Base-by-base conservation (phyloP, 306 rosid species). In the Lotus japonicus region DNA sequence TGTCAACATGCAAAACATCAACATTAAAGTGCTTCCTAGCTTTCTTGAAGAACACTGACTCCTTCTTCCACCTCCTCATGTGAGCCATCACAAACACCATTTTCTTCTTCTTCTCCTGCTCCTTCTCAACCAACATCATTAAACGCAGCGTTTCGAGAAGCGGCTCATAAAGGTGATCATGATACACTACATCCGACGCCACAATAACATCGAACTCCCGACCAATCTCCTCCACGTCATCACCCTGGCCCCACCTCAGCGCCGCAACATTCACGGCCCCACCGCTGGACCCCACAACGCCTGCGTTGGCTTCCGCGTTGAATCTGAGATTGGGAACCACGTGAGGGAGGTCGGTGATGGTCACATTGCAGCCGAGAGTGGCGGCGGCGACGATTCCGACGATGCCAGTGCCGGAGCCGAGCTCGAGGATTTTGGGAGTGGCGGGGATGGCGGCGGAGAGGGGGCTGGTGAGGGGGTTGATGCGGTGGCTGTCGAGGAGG, bases 391-490 rank as follows among this genome's bases (percentile, higher is more conserved):
- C 89, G 9, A 94, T 88, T 17, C 99, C 99, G 1, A 90, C 95
- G 1, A 94, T 77, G 18, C 97, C 99, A 3, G 99, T 94, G 38
- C 99, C 99, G 26, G 99, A 90, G 2, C 99, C 99, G 38, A 94
- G 89, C 75, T 90, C 97, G 13, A 94, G 88, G 74, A 94, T 75
- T 7, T 70, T 81, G 7, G 74, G 71, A 2, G 69, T 21, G 26
- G 49, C 43, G 5, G 82, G 19, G 63, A 90, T 77, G 2, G 82
- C 63, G 65, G 88, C 62, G 11, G 77, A 64, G 74, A 94, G 89
- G 13, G 97, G 97, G 61, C 87, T 82, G 1, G 38, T 41, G 68
- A 41, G 11, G 9, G 96, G 86, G 57, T 85, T 38, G 13, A 60
- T 15, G 35, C 92, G 83, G 80, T 79, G 76, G 53, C 17, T 49